phyloP scores from a whole-genome alignment of 192 early-diverging fungal genomes.

The Coemansia sp. region DNA sequence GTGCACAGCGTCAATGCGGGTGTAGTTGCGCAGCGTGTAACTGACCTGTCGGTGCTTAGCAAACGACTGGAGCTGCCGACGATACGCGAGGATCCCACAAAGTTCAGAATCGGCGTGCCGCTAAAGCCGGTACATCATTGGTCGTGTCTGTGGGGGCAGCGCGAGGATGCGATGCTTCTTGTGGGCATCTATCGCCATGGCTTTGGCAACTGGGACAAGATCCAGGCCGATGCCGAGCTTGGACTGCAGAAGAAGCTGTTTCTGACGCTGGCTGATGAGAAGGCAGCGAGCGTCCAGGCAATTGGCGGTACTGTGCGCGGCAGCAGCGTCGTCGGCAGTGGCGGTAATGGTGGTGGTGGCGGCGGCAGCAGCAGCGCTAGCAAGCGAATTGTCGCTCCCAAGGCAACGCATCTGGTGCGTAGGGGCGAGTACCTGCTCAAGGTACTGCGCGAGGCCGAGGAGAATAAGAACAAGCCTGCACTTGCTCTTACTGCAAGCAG shows the following conservation, averaged over 20 bases:
- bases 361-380: slow-evolving; percentile 24
- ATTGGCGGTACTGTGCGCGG: slow-evolving; percentile 27
- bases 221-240: slow-evolving; percentile 79
- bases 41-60: slow-evolving; percentile 72
- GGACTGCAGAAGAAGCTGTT: slow-evolving; percentile 88
- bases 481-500: slow-evolving; percentile 16
- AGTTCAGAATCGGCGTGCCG: slow-evolving; percentile 79
- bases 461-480: slow-evolving; percentile 34
- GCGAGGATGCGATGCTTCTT: slow-evolving; percentile 95
- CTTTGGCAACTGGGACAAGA: slow-evolving; percentile 87
- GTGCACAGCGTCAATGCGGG: slow-evolving; percentile 86
- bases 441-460: slow-evolving; percentile 72
- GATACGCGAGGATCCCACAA: slow-evolving; percentile 57
- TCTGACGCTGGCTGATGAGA: slow-evolving; percentile 58
- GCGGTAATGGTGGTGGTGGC: slow-evolving; percentile 12
- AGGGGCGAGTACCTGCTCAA: slow-evolving; percentile 92
- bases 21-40: slow-evolving; percentile 71
- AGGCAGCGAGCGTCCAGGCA: slow-evolving; percentile 46
- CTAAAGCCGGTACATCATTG: slow-evolving; percentile 86
- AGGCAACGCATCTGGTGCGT: slow-evolving; percentile 82
- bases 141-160: slow-evolving; percentile 83
- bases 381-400: slow-evolving; percentile 66
- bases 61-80: slow-evolving; percentile 59
- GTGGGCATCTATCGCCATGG: slow-evolving; percentile 94
- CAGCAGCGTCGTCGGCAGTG: background rate